Conservation (phyloP, 2,329 filamentous ascomycete species). For the Botrytis porri region DNA sequence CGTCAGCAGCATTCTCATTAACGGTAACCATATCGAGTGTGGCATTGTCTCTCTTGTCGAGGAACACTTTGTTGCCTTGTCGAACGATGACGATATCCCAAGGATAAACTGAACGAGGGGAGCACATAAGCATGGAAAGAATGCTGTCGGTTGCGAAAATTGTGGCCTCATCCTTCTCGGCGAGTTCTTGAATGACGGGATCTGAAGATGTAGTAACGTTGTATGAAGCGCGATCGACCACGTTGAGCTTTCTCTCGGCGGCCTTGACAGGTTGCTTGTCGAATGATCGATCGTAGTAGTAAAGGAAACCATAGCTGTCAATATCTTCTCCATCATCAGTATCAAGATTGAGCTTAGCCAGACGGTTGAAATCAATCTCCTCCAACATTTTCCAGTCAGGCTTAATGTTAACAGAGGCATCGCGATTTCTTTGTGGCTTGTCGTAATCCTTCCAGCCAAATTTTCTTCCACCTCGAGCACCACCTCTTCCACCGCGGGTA, state of each 20-base stretch:
- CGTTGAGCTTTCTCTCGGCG: slow-evolving; percentile 79
- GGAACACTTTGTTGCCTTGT: slow-evolving; percentile 94
- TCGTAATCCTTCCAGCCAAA: slow-evolving; percentile 99
- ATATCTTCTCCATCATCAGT: slow-evolving; percentile 93
- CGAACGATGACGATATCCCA: slow-evolving; percentile 96
- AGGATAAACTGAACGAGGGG: slow-evolving; percentile 92
- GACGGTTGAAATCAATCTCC: slow-evolving; percentile 96
- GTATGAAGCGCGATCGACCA: slow-evolving; percentile 92
- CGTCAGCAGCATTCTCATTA: slow-evolving; percentile 97
- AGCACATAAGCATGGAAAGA: slow-evolving; percentile 98
- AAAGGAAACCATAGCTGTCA: slow-evolving; percentile 93
- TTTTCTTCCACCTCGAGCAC: slow-evolving; percentile 73
- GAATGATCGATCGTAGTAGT: slow-evolving; percentile 95
- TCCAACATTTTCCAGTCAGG: slow-evolving; percentile 93
- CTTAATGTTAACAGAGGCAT: slow-evolving; percentile 94
- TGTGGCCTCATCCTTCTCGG: slow-evolving; percentile 91
- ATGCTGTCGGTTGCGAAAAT: slow-evolving; percentile 98
- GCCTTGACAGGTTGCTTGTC: slow-evolving; percentile 92
- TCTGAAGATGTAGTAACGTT: slow-evolving; percentile 97
- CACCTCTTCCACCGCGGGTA: slow-evolving; percentile 66
- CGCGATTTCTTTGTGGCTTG: slow-evolving; percentile 93
- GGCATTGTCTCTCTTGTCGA: slow-evolving; percentile 96
- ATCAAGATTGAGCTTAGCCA: slow-evolving; percentile 93
- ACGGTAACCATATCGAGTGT: slow-evolving; percentile 96
- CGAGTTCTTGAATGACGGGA: slow-evolving; percentile 93